These are phyloP conservation scores for Linum tenue DNA, from an alignment of 345 rosid species.

Conservation along the genomic window DNA sequence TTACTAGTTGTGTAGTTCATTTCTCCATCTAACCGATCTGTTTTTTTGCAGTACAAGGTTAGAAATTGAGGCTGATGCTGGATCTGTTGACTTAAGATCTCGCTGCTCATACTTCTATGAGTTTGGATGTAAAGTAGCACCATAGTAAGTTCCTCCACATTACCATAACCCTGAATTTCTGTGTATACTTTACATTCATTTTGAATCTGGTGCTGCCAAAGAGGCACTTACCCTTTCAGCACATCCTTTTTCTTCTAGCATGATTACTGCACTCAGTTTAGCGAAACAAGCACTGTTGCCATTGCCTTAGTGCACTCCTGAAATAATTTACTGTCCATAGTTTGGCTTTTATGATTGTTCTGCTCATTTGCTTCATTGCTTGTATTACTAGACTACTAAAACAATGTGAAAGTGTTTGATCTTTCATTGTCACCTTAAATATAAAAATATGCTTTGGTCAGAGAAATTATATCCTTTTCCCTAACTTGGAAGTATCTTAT, in stretches of 20 bases:
- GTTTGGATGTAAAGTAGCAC: constrained; percentile 78
- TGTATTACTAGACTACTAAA: background rate
- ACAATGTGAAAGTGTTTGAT: background rate
- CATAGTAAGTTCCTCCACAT: constrained; percentile 51
- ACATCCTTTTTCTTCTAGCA: background rate
- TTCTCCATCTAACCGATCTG: background rate
- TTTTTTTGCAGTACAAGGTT: constrained; percentile 45
- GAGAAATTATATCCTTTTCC: background rate
- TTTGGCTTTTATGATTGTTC: background rate
- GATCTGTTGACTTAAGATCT: constrained; percentile 72
- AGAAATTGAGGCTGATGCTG: constrained; percentile 90
- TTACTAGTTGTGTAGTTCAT: background rate
- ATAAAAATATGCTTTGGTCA: background rate
- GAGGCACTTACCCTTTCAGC: background rate
- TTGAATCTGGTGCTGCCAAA: constrained; percentile 9
- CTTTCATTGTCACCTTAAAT: too few relatives aligned
- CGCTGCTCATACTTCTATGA: constrained; percentile 68
- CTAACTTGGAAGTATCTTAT: background rate
- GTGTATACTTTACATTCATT: background rate
- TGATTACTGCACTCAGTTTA: too few relatives aligned
- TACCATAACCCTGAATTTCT: background rate
- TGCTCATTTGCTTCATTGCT: background rate
- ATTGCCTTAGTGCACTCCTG: background rate
- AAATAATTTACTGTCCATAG: background rate
- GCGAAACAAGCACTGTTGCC: background rate